A percentile compares a stretch with the other conserved stretches of the same genome.
phyloP scores from a whole-genome alignment of 352 stramenopile species.

The Plasmopara halstedii region DNA sequence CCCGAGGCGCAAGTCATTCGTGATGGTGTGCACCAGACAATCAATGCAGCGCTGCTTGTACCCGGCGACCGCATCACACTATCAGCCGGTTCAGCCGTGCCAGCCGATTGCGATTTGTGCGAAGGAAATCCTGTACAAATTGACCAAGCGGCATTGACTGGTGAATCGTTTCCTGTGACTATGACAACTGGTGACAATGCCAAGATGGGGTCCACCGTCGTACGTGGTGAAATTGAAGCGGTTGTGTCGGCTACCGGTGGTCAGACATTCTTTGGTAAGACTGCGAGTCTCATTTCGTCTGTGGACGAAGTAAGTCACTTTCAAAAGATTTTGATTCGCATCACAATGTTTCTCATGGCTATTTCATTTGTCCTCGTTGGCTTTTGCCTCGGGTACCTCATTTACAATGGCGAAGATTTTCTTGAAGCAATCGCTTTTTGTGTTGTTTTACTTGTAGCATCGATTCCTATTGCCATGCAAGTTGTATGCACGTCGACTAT shows the following conservation, averaged over 20 bases:
- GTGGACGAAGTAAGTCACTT: constrained; percentile 82
- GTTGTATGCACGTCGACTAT: constrained; percentile 91
- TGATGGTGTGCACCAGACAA: constrained; percentile 82
- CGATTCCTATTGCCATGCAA: constrained; percentile 92
- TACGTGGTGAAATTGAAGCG: constrained; percentile 87
- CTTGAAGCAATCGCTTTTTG: constrained; percentile 81
- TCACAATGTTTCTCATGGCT: constrained; percentile 87
- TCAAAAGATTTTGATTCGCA: constrained; percentile 88
- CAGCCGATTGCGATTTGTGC: constrained; percentile 87
- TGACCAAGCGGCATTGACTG: constrained; percentile 90
- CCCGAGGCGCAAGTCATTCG: constrained; percentile 82
- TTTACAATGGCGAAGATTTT: constrained; percentile 74
- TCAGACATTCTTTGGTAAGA: constrained; percentile 91
- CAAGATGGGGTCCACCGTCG: constrained; percentile 84
- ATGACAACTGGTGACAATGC: constrained; percentile 69
- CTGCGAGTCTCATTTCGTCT: constrained; percentile 60
- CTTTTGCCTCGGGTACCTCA: constrained; percentile 82
- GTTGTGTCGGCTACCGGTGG: constrained; percentile 84
- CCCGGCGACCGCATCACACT: constrained; percentile 92
- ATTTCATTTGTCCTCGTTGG: constrained; percentile 82
- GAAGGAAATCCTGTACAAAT: constrained; percentile 81
- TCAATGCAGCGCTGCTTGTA: constrained; percentile 88
- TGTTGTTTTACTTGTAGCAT: constrained; percentile 88
- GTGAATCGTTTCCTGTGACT: constrained; percentile 92
- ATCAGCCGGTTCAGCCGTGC: constrained; percentile 82